A percentile compares a stretch with the other conserved stretches of the same genome.
Evolutionary conservation across 805 yeast species (phyloP).

Genomic region (Henningerozyma blattae): DNA sequence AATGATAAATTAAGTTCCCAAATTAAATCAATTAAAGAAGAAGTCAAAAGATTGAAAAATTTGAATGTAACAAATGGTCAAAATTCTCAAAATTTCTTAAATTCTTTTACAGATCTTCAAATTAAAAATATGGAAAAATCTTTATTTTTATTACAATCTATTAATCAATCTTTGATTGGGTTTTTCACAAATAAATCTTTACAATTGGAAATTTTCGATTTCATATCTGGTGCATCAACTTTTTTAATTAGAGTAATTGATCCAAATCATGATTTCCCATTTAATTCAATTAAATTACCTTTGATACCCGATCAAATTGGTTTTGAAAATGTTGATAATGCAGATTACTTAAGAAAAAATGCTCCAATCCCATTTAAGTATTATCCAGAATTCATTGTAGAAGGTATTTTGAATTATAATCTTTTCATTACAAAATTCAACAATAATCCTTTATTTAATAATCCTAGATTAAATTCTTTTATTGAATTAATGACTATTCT

Average conservation of each 20-base stretch:
- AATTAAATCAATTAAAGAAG: constrained; percentile 34
- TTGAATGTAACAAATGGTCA: constrained; percentile 11
- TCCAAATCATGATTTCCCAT: constrained; percentile 56
- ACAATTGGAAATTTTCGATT: constrained; percentile 62
- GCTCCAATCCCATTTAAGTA: constrained; percentile 71
- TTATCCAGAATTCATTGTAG: constrained; percentile 77
- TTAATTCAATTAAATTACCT: constrained; percentile 38
- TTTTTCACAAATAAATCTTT: constrained; percentile 44
- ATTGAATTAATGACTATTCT: constrained; percentile 65
- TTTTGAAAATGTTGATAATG: constrained; percentile 60
- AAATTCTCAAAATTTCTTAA: constrained; percentile 7
- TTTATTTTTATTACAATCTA: constrained; percentile 28
- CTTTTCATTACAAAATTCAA: constrained; percentile 46
- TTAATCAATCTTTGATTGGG: constrained; percentile 48
- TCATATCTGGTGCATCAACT: constrained; percentile 61
- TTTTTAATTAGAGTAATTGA: constrained; percentile 65
- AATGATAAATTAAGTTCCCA: constrained; percentile 45
- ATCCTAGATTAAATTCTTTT: constrained; percentile 40
- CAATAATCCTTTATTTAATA: constrained; percentile 44
- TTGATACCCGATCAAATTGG: constrained; percentile 46
- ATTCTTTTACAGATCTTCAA: constrained; percentile 28
- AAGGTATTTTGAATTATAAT: constrained; percentile 66
- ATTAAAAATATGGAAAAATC: constrained; percentile 38
- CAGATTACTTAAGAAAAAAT: constrained; percentile 51
- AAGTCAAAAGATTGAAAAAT: constrained; percentile 24